phyloP scores from a whole-genome alignment of 345 rosid genomes.

The Populus alba region DNA sequence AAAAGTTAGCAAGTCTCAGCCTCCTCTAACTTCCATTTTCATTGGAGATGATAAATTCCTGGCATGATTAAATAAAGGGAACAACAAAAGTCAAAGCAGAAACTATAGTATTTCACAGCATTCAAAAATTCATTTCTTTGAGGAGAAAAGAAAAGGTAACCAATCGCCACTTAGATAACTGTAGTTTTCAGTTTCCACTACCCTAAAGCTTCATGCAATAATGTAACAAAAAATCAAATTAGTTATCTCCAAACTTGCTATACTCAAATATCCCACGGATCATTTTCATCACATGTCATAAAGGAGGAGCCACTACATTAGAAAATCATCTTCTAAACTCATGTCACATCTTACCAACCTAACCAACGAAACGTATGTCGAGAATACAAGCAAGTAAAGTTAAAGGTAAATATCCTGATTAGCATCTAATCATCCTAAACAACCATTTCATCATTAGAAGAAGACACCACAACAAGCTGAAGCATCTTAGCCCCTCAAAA shows the following conservation, averaged over 20 bases:
- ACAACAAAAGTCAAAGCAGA: constrained; percentile 3
- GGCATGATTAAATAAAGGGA: neutral
- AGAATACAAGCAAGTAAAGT: no score
- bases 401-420: no score
- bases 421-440: no score
- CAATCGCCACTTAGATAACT: neutral
- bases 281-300: neutral
- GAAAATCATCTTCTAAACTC: neutral
- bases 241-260: neutral
- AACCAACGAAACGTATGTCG: no score
- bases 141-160: no score
- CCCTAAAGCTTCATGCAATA: neutral
- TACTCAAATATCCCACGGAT: neutral
- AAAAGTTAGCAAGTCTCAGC: constrained; percentile 46
- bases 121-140: no score
- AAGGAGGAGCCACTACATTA: no score
- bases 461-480: no score
- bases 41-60: constrained; percentile 8
- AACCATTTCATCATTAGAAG: no score
- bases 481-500: no score
- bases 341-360: neutral
- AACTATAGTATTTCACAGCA: no score
- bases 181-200: neutral
- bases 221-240: no score
- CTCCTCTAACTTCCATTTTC: constrained; percentile 77